A percentile compares a stretch with the other conserved stretches of the same genome.
Conservation (phyloP, 192 early-diverging fungal species). For the Entrophospora sp. region DNA sequence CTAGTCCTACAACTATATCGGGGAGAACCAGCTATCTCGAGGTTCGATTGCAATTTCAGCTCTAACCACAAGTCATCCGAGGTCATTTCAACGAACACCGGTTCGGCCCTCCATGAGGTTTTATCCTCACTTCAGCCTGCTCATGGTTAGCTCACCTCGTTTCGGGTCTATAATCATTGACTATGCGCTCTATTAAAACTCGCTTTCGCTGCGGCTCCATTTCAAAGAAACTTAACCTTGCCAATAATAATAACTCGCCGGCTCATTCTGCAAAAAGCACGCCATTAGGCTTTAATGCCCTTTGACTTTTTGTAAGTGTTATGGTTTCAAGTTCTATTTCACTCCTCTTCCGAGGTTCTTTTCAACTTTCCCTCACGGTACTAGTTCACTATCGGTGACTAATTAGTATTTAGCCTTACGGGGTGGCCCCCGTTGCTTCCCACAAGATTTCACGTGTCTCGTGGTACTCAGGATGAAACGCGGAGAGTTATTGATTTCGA, state of each 20-base stretch:
- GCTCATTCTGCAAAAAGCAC: conserved; percentile 14
- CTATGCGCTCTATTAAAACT: conserved; percentile 6
- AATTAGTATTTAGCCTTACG: conserved; percentile 13
- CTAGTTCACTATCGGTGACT: conserved; percentile 50
- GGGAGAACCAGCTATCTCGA: conserved; percentile 11
- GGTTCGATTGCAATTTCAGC: conserved; percentile 4
- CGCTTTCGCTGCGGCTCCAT: conserved; percentile 9
- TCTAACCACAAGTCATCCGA: conserved; percentile 11
- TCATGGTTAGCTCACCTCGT: conserved; percentile 11
- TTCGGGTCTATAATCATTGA: conserved; percentile 12
- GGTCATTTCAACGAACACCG: conserved; percentile 6
- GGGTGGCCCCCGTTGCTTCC: conserved; percentile 1
- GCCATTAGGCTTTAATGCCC: conserved; percentile 12
- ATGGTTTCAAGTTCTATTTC: conserved; percentile 52
- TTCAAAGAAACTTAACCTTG: background rate
- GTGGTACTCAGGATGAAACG: background rate
- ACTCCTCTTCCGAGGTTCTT: conserved; percentile 56
- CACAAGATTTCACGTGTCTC: conserved; percentile 9
- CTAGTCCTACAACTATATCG: conserved; percentile 13
- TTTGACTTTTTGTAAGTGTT: conserved; percentile 9
- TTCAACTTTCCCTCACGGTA: conserved; percentile 65
- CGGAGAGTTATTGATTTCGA: conserved; percentile 2
- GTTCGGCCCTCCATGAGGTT: background rate
- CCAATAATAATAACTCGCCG: conserved; percentile 12
- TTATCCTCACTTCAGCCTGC: conserved; percentile 3